Percentiles rank a stretch among this genome's conserved stretches.
Evolutionary conservation across 1,284 basidiomycete genomes (phyloP).

Genomic region (Fomes fomentarius): DNA sequence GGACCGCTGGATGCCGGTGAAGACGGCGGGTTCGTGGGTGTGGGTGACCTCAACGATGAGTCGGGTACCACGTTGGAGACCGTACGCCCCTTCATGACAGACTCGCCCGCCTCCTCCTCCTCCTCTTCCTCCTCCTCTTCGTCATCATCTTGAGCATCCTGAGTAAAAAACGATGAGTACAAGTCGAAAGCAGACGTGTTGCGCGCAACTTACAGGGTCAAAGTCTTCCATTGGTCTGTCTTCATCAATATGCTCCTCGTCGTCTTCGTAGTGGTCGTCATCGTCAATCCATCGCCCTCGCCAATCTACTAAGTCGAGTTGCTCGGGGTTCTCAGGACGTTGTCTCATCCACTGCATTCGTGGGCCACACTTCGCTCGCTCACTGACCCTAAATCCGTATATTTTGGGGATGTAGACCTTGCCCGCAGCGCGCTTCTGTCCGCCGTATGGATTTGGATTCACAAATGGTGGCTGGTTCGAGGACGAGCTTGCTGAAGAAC

Average conservation of each 20-base stretch:
- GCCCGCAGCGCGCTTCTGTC: constrained; percentile 84
- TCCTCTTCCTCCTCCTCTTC: constrained; percentile 60
- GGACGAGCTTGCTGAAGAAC: constrained; percentile 51
- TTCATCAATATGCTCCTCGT: constrained; percentile 64
- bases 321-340: constrained; percentile 78
- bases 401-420: constrained; percentile 92
- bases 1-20: constrained; percentile 33
- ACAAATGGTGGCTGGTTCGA: constrained; percentile 59
- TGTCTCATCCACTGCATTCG: constrained; percentile 96
- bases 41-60: constrained; percentile 34
- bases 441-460: constrained; percentile 85
- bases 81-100: constrained; percentile 37
- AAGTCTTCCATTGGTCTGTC: constrained; percentile 84
- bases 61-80: constrained; percentile 35
- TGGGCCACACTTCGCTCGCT: constrained; percentile 87
- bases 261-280: constrained; percentile 63
- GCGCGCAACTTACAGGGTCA: constrained; percentile 63
- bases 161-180: constrained; percentile 13
- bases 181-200: neutral
- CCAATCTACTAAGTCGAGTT: constrained; percentile 88
- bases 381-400: constrained; percentile 89
- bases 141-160: constrained; percentile 69
- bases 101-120: constrained; percentile 42
- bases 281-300: constrained; percentile 85
- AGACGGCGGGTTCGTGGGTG: constrained; percentile 36